Conservation (phyloP, 1,284 basidiomycete species). For the Lentinula novae-zelandiae region DNA sequence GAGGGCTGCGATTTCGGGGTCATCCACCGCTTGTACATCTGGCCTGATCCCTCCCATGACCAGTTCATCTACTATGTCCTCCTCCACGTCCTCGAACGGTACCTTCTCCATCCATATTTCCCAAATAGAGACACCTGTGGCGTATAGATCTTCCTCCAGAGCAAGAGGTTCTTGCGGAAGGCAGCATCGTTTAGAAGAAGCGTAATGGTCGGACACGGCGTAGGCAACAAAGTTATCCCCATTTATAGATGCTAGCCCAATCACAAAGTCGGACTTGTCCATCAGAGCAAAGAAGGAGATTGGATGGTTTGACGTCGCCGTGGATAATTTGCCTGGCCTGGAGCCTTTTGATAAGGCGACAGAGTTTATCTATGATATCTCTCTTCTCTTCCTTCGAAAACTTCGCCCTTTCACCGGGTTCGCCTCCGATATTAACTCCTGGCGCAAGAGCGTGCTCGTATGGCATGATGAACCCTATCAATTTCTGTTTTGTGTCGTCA, state of each 20-base stretch:
- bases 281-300: background rate
- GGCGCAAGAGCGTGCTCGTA: no score
- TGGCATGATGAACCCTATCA: no score
- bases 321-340: background rate
- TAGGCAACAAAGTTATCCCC: background rate
- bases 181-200: background rate
- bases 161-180: background rate
- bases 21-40: background rate
- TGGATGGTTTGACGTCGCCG: background rate
- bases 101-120: background rate
- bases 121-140: background rate
- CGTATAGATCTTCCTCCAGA: background rate
- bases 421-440: no score
- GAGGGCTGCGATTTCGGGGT: no score
- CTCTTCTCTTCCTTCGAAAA: background rate
- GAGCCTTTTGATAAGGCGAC: background rate
- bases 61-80: background rate
- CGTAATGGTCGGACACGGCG: background rate
- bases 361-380: background rate
- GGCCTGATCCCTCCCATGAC: background rate
- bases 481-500: no score
- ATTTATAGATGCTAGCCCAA: background rate
- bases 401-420: no score
- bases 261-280: background rate
- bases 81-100: background rate